Evolutionary conservation across 2,329 filamentous ascomycete species (phyloP), one percentile per base, ranked within the genome.

Genomic region (Cladosporium sp.): DNA sequence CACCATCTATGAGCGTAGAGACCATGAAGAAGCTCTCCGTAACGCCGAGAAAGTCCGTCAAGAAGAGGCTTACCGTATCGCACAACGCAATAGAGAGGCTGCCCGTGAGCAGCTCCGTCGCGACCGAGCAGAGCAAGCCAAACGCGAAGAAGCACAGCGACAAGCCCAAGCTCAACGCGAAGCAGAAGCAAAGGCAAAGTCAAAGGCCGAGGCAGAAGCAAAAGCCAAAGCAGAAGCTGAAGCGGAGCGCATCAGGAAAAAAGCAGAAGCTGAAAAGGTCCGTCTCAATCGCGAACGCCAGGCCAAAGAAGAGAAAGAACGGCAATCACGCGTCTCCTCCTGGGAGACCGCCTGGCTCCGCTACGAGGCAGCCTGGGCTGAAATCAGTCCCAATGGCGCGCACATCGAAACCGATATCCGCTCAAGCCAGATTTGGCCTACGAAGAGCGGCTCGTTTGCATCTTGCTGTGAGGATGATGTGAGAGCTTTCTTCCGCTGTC

Each of bases 391-490:
- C 52, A 33, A 29, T 5, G 28, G 18, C 35, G 21, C 26, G 26
- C 23, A 10, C 18, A 8, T 12, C 14, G 53, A 56, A 0, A 28
- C 28, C 18, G 62, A 64, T 7, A 33, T 64, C n/a, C 21, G 35
- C 4, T 16, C n/a, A 1, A 29, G 21, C 23, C 18, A 14, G 3
- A 58, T 57, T 10, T 64, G 62, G 49, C 50, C 62, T 0, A 55
- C 62, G 5, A 58, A 37, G 37, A 35, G 2, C 18, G 62, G 62
- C 1, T 56, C 26, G 16, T 57, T 49, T 11, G 12, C 35, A 2
- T 64, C 50, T 44, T 64, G 62, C 53, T 31, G 62, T 14, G 52
- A 56, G 21, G 53, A 26, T 3, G 37, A 35, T n/a, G 62, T 64
- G 2, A 46, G 21, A 5, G 26, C 28, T 8, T 57, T 64, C 52